Percentiles rank a stretch among this genome's conserved stretches.
Conservation (phyloP, 148 eudicot species). For the Vaccinium corymbosum region DNA sequence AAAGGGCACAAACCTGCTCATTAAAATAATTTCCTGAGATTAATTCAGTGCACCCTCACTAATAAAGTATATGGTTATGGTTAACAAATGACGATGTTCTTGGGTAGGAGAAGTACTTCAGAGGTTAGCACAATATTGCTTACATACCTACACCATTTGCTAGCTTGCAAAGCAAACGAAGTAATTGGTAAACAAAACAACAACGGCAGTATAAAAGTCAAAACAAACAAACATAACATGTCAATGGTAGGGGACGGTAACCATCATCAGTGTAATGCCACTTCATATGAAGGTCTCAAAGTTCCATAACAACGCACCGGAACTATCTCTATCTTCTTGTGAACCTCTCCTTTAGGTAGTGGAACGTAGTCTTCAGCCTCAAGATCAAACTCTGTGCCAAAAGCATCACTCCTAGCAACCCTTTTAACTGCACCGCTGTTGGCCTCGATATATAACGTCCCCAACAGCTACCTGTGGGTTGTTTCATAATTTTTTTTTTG, state of each 20-base stretch:
- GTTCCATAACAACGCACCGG: slow-evolving; percentile 49
- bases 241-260: not conserved
- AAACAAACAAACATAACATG: not conserved
- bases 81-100: not conserved
- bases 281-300: slow-evolving; percentile 9
- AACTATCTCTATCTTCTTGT: slow-evolving; percentile 96
- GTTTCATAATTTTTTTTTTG: not conserved
- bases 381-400: slow-evolving; percentile 97
- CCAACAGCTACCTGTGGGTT: slow-evolving; percentile 87
- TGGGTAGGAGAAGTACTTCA: not conserved
- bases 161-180: not conserved
- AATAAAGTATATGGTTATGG: too few relatives aligned
- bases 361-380: slow-evolving; percentile 99
- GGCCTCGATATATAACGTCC: slow-evolving; percentile 91
- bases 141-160: not conserved
- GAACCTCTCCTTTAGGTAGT: slow-evolving; percentile 99
- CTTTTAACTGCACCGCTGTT: slow-evolving; percentile 98
- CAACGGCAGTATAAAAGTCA: not conserved
- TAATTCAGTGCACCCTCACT: not conserved
- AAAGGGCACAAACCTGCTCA: not conserved
- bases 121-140: not conserved
- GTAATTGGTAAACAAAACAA: not conserved
- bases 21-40: not conserved
- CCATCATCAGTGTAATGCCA: not conserved
- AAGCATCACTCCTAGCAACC: slow-evolving; percentile 97